phyloP scores from a whole-genome alignment of 2,329 filamentous ascomycete species.

The Colletotrichum sp. region DNA sequence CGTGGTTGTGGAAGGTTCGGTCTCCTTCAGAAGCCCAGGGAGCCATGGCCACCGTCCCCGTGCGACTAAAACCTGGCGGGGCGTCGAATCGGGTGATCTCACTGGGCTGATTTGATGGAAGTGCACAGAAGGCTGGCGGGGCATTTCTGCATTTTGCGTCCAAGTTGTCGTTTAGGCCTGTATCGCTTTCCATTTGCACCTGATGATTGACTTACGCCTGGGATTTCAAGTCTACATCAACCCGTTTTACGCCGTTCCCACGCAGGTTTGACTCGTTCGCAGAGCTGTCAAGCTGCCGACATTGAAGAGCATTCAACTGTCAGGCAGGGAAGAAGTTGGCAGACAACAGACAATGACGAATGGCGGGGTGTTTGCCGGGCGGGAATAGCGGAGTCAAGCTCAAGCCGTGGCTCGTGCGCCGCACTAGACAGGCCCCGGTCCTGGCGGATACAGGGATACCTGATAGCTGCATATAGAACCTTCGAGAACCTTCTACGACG shows the following conservation, averaged over 20 bases:
- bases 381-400: slow-evolving; percentile 21
- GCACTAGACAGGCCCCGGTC: neutral
- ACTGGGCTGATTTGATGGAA: slow-evolving; percentile 15
- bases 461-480: slow-evolving; percentile 24
- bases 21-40: slow-evolving; percentile 10
- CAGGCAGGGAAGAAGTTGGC: neutral
- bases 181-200: neutral
- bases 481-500: slow-evolving; percentile 36
- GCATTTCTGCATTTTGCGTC: neutral
- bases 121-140: slow-evolving; percentile 14
- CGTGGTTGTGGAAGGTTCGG: slow-evolving; percentile 29
- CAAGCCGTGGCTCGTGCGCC: slow-evolving; percentile 11
- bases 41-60: slow-evolving; percentile 14
- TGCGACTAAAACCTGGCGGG: slow-evolving; percentile 16
- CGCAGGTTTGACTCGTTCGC: neutral
- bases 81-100: slow-evolving; percentile 19
- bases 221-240: neutral
- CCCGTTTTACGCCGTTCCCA: neutral
- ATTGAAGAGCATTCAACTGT: neutral
- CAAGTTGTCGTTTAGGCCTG: neutral
- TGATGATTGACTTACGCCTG: neutral
- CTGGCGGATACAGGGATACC: neutral
- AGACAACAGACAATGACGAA: slow-evolving; percentile 16
- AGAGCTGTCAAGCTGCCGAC: neutral
- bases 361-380: slow-evolving; percentile 16